Evolutionary conservation across 495 filamentous ascomycete genomes (phyloP).

Genomic region (Friedmanniomyces endolithicus): DNA sequence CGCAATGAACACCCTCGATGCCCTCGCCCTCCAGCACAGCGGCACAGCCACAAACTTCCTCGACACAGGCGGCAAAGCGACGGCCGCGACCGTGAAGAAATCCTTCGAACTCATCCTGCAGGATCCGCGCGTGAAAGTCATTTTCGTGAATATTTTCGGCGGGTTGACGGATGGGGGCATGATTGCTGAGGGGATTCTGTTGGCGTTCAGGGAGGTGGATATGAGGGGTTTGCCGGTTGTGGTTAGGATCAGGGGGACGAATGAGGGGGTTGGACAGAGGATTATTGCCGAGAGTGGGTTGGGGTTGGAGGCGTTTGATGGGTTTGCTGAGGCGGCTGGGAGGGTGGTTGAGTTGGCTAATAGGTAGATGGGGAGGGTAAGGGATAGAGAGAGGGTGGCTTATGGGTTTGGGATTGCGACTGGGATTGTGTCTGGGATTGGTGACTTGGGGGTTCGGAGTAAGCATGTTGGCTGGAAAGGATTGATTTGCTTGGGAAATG

Average conservation of each 20-base stretch:
- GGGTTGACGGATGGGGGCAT: conserved; percentile 75
- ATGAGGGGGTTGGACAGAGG: conserved; percentile 61
- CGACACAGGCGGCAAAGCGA: conserved; percentile 84
- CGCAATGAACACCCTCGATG: conserved; percentile 86
- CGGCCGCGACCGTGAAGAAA: conserved; percentile 66
- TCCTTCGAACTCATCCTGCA: conserved; percentile 60
- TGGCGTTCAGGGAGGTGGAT: conserved; percentile 51
- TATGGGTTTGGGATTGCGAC: no score
- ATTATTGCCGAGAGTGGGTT: conserved; percentile 68
- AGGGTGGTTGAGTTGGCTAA: conserved; percentile 60
- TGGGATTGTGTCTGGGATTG: no score
- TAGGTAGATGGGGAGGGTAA: not conserved
- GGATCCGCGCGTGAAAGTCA: conserved; percentile 55
- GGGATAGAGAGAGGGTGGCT: no score
- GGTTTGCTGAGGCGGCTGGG: conserved; percentile 65
- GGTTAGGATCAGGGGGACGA: conserved; percentile 72
- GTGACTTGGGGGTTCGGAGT: no score
- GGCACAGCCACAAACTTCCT: conserved; percentile 60
- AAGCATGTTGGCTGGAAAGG: not conserved
- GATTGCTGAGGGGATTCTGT: conserved; percentile 72
- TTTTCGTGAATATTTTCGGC: conserved; percentile 89
- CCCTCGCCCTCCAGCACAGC: conserved; percentile 51
- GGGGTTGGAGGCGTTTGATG: conserved; percentile 63
- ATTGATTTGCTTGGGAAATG: not conserved
- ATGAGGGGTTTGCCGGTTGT: conserved; percentile 53